Evolutionary conservation across 2,329 filamentous ascomycete genomes (phyloP).

Genomic region (Cytospora paraplurivora): DNA sequence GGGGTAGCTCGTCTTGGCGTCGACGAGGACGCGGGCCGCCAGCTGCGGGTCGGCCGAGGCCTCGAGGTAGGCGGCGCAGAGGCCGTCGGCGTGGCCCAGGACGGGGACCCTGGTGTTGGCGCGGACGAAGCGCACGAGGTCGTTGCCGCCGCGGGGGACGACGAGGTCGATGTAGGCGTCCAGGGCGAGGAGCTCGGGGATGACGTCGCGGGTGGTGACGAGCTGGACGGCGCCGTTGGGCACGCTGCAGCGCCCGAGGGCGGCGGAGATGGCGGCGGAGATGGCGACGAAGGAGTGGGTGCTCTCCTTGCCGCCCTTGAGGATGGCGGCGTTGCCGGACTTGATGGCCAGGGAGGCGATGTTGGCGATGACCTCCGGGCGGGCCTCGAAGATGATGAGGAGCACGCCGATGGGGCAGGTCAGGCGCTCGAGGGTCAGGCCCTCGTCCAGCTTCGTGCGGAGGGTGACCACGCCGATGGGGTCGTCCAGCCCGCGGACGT

Average conservation of each 20-base stretch:
- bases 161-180: conserved; percentile 92
- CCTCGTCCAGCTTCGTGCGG: conserved; percentile 83
- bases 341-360: conserved; percentile 96
- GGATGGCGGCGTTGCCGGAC: conserved; percentile 92
- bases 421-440: conserved; percentile 80
- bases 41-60: conserved; percentile 71
- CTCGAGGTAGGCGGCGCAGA: conserved; percentile 86
- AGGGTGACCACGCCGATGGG: conserved; percentile 89
- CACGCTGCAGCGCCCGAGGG: conserved; percentile 71
- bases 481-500: conserved; percentile 82
- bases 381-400: conserved; percentile 96
- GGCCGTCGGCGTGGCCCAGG: conserved; percentile 90
- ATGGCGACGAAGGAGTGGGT: conserved; percentile 94
- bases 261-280: conserved; percentile 77
- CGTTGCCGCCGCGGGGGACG: conserved; percentile 88
- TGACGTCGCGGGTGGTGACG: conserved; percentile 88
- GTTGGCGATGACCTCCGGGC: conserved; percentile 97
- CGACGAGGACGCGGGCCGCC: conserved; percentile 76
- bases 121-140: conserved; percentile 89
- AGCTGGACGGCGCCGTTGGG: conserved; percentile 89
- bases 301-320: conserved; percentile 97
- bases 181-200: conserved; percentile 82
- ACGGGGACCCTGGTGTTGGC: conserved; percentile 91
- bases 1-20: conserved; percentile 92
- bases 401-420: conserved; percentile 97